Conservation (phyloP, 1,284 basidiomycete genomes). For the Neonothopanus nambi region DNA sequence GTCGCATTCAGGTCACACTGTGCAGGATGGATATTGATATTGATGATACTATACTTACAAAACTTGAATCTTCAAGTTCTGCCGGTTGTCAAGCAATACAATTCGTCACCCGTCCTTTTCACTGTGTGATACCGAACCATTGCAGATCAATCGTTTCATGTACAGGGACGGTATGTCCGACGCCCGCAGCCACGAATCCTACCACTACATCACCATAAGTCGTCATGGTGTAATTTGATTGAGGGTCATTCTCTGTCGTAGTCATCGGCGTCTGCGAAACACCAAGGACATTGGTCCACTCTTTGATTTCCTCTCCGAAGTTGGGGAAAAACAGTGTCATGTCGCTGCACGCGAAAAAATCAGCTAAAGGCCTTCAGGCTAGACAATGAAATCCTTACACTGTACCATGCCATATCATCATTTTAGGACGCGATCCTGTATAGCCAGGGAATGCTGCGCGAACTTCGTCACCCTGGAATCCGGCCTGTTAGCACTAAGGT, state of each 20-base stretch:
- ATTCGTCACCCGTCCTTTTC: no score
- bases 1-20: no score
- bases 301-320: constrained; percentile 45
- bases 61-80: no score
- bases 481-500: not conserved
- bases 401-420: constrained; percentile 59
- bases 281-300: constrained; percentile 38
- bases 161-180: constrained; percentile 18
- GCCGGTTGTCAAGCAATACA: no score
- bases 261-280: constrained; percentile 25
- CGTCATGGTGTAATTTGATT: constrained; percentile 14
- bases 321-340: constrained; percentile 51
- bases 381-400: constrained; percentile 31
- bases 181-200: constrained; percentile 13
- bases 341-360: constrained; percentile 35
- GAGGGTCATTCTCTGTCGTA: constrained; percentile 13
- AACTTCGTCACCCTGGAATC: constrained; percentile 42
- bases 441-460: constrained; percentile 49
- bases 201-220: constrained; percentile 10
- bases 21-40: no score
- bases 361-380: no score
- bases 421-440: constrained; percentile 50
- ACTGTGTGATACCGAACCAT: constrained; percentile 14
- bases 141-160: constrained; percentile 16
- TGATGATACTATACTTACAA: no score